Evolutionary conservation across 441 rosid genomes (phyloP).

Genomic region (Syzygium malaccense): DNA sequence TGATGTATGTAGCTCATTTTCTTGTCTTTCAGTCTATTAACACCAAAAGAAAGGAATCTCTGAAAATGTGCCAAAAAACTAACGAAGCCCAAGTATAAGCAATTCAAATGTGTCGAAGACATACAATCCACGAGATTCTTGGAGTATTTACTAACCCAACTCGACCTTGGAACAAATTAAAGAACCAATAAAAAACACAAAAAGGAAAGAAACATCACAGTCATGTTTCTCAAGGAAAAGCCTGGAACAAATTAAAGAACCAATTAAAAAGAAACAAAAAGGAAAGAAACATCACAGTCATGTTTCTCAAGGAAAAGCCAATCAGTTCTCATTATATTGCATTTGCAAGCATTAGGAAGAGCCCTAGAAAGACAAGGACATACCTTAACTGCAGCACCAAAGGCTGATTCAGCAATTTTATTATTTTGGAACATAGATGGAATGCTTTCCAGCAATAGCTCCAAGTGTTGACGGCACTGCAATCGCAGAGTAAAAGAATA

Average conservation of each 20-base stretch:
- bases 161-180: not conserved
- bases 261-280: not conserved
- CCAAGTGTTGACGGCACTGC: slow-evolving; percentile 95
- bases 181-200: not conserved
- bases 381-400: slow-evolving; percentile 98
- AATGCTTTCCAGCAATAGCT: slow-evolving; percentile 89
- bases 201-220: not conserved
- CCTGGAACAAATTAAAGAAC: not conserved
- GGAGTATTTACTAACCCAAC: not conserved
- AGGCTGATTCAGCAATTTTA: slow-evolving; percentile 90
- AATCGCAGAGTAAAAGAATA: slow-evolving; percentile 15
- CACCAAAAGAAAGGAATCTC: not conserved
- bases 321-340: not conserved
- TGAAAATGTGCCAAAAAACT: not conserved
- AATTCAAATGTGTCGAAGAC: not conserved
- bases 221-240: not conserved
- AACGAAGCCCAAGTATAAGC: not conserved
- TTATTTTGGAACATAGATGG: slow-evolving; percentile 87
- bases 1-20: not conserved
- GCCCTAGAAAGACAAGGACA: slow-evolving; percentile 2
- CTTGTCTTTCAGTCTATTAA: not conserved
- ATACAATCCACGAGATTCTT: not conserved
- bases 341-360: not conserved
- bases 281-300: not conserved
- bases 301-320: not conserved